These are phyloP conservation scores for Yarrowia galli DNA, from an alignment of 1,139 yeast species.

Conservation along the genomic window DNA sequence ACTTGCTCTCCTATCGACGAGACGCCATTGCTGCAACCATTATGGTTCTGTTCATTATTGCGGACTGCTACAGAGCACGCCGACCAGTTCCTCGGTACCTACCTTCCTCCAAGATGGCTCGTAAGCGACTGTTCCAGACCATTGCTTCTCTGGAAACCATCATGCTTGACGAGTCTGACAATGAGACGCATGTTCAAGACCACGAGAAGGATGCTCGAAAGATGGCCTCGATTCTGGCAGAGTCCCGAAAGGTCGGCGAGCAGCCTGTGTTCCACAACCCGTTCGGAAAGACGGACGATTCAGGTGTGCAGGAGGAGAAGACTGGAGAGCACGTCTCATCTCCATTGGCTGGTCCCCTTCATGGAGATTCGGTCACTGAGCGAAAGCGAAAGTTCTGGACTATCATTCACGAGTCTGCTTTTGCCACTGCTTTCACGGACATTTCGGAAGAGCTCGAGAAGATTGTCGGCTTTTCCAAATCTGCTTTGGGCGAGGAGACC, in stretches of 20 bases:
- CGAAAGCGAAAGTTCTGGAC: conserved; percentile 55
- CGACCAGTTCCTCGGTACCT: conserved; percentile 54
- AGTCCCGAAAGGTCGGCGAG: conserved; percentile 35
- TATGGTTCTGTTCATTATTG: conserved; percentile 54
- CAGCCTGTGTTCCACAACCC: conserved; percentile 31
- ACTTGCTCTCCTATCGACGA: conserved; percentile 55
- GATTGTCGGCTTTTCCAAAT: conserved; percentile 53
- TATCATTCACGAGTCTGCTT: conserved; percentile 59
- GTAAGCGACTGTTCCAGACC: conserved; percentile 56
- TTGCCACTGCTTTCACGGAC: conserved; percentile 58
- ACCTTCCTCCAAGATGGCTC: conserved; percentile 56
- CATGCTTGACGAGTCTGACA: conserved; percentile 1
- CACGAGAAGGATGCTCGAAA: conserved; percentile 9
- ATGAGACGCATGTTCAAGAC: conserved; percentile 12
- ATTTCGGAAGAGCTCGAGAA: conserved; percentile 56
- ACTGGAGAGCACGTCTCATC: background rate
- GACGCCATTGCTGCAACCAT: conserved; percentile 59
- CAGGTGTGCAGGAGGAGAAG: conserved; percentile 13
- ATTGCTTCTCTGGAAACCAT: conserved; percentile 50
- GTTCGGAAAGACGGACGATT: background rate
- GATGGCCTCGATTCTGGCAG: conserved; percentile 28
- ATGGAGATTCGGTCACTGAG: conserved; percentile 39
- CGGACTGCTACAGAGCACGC: conserved; percentile 55
- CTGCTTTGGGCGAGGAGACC: conserved; percentile 57
- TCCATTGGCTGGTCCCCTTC: background rate